phyloP scores from a whole-genome alignment of 169 alveolate species.

The Theileria parva region DNA sequence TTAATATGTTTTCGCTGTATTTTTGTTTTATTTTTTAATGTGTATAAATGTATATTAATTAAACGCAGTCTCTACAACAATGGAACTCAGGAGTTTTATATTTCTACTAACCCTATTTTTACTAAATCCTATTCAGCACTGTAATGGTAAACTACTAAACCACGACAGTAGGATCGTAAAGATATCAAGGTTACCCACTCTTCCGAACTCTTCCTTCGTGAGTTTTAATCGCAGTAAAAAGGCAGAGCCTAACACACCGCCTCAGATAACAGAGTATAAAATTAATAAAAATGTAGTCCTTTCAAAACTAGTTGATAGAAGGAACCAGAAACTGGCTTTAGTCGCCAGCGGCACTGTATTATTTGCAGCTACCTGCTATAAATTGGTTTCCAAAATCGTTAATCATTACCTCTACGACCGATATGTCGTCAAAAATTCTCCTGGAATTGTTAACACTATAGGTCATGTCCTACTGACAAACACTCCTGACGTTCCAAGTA shows the following conservation, averaged over 20 bases:
- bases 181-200: neutral
- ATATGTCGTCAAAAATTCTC: conserved; percentile 33
- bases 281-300: conserved; percentile 6
- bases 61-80: conserved; percentile 8
- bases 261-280: neutral
- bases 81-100: neutral
- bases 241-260: conserved; percentile 12
- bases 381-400: conserved; percentile 27
- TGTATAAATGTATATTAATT: conserved; percentile 11
- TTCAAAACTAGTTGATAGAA: neutral
- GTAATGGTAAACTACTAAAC: neutral
- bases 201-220: neutral
- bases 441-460: conserved; percentile 49
- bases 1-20: neutral
- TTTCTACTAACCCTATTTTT: conserved; percentile 8
- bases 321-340: conserved; percentile 14
- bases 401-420: conserved; percentile 44
- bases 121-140: neutral
- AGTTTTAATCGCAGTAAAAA: conserved; percentile 16
- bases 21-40: neutral
- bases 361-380: conserved; percentile 38
- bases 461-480: conserved; percentile 66
- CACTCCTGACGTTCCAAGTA: conserved; percentile 9
- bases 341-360: conserved; percentile 59
- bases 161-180: neutral